Base-by-base conservation (phyloP, 208 protist genomes). In the Leishmania mexicana region DNA sequence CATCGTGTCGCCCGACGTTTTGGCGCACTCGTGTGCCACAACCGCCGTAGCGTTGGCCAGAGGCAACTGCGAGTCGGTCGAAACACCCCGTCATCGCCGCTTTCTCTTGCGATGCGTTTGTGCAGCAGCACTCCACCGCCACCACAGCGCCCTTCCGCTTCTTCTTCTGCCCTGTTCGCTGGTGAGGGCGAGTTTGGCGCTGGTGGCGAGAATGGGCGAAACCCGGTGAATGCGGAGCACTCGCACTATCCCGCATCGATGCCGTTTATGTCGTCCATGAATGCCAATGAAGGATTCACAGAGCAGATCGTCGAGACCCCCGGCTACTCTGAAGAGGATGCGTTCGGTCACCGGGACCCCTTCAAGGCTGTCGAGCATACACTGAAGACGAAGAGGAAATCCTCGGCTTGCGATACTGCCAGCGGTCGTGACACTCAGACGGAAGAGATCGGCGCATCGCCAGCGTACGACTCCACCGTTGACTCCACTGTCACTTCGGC, bases 291-390 rank as follows among this genome's bases (percentile, higher is more conserved):
- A 31, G 78, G 74, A 53, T 83, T 86, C n/a, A 65, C 83, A 19
- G 80, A 78, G 57, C 62, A 72, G 40, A 75, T 35, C 54, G 15
- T 67, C 31, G 31, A 60, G 35, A 87, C 81, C 58, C 86, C 84
- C 1, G 91, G 91, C n/a, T 60, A 78, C 71, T 88, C 85, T 40
- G 80, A 84, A n/a, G 86, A 89, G 21, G 91, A 95, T 80, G 89
- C 88, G 24, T 88, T 90, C 62, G 87, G 89, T 11, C 85, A 91
- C 64, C 74, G 67, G n/a, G 90, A 93, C 75, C 85, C 92, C 15
- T 81, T 94, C 45, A 79, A 73, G 54, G 89, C 91, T 3, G 83
- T 92, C 8, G 85, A 79, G 53, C 57, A 84, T 1, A 79, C 83
- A 17, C 57, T 90, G 80, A 57, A 79, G 72, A 51, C 45, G 15